Base-by-base conservation (phyloP, 179 eudicot genomes). In the Spinacia oleracea region DNA sequence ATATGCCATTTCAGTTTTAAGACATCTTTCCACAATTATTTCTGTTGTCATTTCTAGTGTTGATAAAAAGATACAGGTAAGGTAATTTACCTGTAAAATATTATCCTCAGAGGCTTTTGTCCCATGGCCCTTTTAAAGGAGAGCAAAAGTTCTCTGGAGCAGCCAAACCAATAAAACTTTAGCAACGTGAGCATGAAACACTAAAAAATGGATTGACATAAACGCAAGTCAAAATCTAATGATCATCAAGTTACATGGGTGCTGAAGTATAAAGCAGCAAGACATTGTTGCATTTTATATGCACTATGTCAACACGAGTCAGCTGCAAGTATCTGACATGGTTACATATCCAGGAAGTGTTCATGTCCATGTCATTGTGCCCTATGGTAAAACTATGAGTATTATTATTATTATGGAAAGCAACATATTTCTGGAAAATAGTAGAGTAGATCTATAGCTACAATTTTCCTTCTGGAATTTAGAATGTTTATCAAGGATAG, bases 61-160 rank as follows among this genome's bases (percentile, higher is more conserved):
- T 34, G 21, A 60, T n/a, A n/a, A n/a, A n/a, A n/a, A n/a, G n/a
- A n/a, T n/a, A n/a, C n/a, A n/a, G n/a, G n/a, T n/a, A n/a, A n/a
- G n/a, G n/a, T n/a, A n/a, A n/a, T n/a, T n/a, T n/a, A n/a, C n/a
- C n/a, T n/a, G n/a, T n/a, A n/a, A n/a, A n/a, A n/a, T n/a, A n/a
- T n/a, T n/a, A n/a, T n/a, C n/a, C n/a, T n/a, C n/a, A n/a, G n/a
- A n/a, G n/a, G n/a, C n/a, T n/a, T n/a, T n/a, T n/a, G n/a, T n/a
- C n/a, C n/a, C n/a, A n/a, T n/a, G n/a, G n/a, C 92, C 86, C 83
- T 93, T 83, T 88, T 89, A 81, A 94, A 94, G 14, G 96, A 85
- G 34, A 93, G 88, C 78, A 94, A 84, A 40, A 94, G 93, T 78
- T 94, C 98, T 82, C 98, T 94, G 89, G 84, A 86, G 14, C 38